phyloP scores from a whole-genome alignment of 169 alveolate genomes.

The Cystoisospora suis region DNA sequence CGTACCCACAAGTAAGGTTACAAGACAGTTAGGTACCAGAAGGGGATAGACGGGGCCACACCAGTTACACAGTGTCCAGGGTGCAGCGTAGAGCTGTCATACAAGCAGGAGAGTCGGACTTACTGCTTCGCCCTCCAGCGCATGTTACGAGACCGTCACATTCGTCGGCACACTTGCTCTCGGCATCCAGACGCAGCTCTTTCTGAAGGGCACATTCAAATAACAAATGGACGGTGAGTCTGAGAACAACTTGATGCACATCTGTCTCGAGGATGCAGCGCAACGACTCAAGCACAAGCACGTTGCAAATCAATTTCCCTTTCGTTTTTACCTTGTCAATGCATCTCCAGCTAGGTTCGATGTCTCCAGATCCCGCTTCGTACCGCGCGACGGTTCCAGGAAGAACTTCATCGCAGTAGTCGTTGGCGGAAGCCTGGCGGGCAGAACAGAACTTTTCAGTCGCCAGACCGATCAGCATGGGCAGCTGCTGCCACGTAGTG shows the following conservation, averaged over 20 bases:
- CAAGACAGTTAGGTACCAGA: neutral
- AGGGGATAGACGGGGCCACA: neutral
- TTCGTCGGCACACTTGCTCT: neutral
- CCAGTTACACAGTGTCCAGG: neutral
- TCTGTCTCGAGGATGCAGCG: neutral
- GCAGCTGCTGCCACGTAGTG: neutral
- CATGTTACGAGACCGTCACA: neutral
- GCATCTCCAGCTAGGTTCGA: neutral
- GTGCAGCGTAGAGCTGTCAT: neutral
- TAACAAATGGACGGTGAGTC: neutral
- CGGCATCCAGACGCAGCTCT: neutral
- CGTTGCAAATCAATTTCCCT: neutral
- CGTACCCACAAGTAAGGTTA: neutral
- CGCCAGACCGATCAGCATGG: neutral
- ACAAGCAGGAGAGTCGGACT: neutral
- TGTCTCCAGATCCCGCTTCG: neutral
- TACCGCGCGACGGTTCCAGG: neutral
- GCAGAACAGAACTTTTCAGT: neutral
- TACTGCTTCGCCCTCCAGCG: slow-evolving; percentile 20
- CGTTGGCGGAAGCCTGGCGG: neutral
- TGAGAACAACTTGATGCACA: neutral
- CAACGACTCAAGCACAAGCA: neutral
- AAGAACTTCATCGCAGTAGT: neutral
- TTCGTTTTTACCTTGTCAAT: neutral
- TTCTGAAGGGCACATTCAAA: neutral